Percentiles rank a stretch among this genome's conserved stretches.
Evolutionary conservation across 23 red algal species (phyloP).

Genomic region (Gracilariopsis chorda): DNA sequence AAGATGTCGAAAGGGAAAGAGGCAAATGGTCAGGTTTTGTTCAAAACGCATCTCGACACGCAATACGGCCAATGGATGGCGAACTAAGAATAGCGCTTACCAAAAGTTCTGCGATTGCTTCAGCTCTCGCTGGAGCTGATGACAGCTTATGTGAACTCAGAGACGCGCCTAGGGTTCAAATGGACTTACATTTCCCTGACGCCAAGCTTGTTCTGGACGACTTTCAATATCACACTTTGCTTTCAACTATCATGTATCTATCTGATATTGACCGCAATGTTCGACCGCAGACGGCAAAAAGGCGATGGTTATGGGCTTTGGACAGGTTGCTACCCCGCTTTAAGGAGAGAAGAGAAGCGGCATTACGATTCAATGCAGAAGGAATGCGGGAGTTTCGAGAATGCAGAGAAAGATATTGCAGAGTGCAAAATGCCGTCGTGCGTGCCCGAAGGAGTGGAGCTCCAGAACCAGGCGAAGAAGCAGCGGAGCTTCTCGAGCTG

Average conservation of each 20-base stretch:
- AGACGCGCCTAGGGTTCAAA: constrained; percentile 38
- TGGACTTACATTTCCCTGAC: constrained; percentile 66
- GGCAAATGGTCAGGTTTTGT: constrained; percentile 38
- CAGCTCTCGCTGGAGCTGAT: constrained; percentile 37
- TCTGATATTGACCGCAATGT: constrained; percentile 70
- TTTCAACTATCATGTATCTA: constrained; percentile 67
- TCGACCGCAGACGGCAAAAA: constrained; percentile 57
- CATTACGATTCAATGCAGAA: constrained; percentile 34
- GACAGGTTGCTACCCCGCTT: constrained; percentile 75
- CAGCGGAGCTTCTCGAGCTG: constrained; percentile 16
- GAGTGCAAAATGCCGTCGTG: constrained; percentile 33
- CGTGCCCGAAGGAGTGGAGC: constrained; percentile 18
- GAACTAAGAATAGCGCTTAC: constrained; percentile 44
- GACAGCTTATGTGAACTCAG: background rate
- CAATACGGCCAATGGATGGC: constrained; percentile 61
- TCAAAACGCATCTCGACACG: constrained; percentile 18
- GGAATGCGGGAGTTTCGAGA: constrained; percentile 50
- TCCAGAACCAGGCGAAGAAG: constrained; percentile 36
- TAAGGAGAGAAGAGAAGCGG: constrained; percentile 51
- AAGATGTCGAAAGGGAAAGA: background rate
- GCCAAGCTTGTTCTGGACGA: constrained; percentile 63
- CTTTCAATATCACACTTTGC: constrained; percentile 75
- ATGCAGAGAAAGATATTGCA: constrained; percentile 55
- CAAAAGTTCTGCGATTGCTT: constrained; percentile 39
- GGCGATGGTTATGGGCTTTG: constrained; percentile 78